Evolutionary conservation across 2,329 filamentous ascomycete species (phyloP).

Genomic region (Scortechinia acanthostroma): DNA sequence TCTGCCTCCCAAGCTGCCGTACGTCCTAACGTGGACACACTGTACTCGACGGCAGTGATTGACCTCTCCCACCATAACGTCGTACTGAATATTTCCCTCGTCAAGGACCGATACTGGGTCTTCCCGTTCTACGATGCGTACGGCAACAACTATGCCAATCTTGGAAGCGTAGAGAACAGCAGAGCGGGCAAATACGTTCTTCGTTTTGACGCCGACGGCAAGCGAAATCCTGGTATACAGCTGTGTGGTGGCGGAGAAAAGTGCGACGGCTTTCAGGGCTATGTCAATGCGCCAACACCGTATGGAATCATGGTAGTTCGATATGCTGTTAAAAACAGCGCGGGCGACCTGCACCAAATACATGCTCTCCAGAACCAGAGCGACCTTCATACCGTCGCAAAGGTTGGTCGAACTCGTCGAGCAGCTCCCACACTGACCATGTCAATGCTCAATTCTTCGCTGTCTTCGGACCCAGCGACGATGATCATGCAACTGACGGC

Average conservation of each 20-base stretch:
- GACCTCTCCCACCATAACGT: conserved; percentile 16
- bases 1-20: conserved; percentile 5
- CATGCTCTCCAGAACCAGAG: neutral
- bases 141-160: conserved; percentile 16
- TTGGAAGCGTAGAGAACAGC: conserved; percentile 9
- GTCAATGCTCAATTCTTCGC: neutral
- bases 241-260: neutral
- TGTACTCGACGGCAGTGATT: conserved; percentile 12
- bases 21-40: conserved; percentile 16
- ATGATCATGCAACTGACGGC: neutral
- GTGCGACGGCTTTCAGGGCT: neutral
- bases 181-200: conserved; percentile 13
- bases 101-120: conserved; percentile 13
- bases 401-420: no score
- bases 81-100: conserved; percentile 11
- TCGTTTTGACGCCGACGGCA: conserved; percentile 4
- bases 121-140: conserved; percentile 17
- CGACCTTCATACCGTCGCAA: neutral
- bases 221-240: neutral
- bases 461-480: neutral
- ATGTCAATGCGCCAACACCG: neutral
- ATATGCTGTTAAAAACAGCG: neutral
- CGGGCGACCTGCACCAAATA: neutral
- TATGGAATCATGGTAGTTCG: neutral
- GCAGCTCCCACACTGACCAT: neutral